Conservation (phyloP, 106 monocot genomes). For the Dactylorhiza incarnata region DNA sequence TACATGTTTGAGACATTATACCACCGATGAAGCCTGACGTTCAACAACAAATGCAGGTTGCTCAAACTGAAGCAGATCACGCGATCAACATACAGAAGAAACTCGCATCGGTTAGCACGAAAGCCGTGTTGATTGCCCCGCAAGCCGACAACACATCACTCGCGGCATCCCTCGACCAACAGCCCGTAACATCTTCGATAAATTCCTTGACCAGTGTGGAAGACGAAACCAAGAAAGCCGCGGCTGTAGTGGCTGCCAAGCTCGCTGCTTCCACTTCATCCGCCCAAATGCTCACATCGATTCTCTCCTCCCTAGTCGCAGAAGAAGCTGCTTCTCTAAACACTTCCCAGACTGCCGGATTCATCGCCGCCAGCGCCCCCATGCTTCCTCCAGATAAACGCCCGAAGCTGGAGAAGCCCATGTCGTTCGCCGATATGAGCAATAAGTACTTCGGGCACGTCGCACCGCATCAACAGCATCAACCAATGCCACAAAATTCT, state of each 20-base stretch:
- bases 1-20: not conserved
- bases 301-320: conserved; percentile 72
- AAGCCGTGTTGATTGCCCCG: not conserved
- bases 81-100: conserved; percentile 37
- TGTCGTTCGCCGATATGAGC: conserved; percentile 2
- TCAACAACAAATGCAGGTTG: conserved; percentile 37
- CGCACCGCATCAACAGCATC: conserved; percentile 22
- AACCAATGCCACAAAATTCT: conserved; percentile 20
- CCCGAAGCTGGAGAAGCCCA: conserved; percentile 59
- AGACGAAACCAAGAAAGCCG: conserved; percentile 79
- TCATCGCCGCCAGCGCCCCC: conserved; percentile 12
- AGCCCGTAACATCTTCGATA: conserved; percentile 32
- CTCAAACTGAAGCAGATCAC: conserved; percentile 35
- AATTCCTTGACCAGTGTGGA: conserved; percentile 30
- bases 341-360: conserved; percentile 14
- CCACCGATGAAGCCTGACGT: not conserved
- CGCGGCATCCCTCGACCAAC: conserved; percentile 2
- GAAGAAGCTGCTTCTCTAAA: conserved; percentile 75
- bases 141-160: conserved; percentile 18
- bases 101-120: conserved; percentile 14
- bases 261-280: conserved; percentile 80
- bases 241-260: conserved; percentile 84
- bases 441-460: conserved; percentile 23
- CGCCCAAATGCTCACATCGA: conserved; percentile 69
- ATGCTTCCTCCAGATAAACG: conserved; percentile 52